These are phyloP conservation scores for Plantago elongata DNA, from an alignment of 257 asterid genomes.

Conservation along the genomic window DNA sequence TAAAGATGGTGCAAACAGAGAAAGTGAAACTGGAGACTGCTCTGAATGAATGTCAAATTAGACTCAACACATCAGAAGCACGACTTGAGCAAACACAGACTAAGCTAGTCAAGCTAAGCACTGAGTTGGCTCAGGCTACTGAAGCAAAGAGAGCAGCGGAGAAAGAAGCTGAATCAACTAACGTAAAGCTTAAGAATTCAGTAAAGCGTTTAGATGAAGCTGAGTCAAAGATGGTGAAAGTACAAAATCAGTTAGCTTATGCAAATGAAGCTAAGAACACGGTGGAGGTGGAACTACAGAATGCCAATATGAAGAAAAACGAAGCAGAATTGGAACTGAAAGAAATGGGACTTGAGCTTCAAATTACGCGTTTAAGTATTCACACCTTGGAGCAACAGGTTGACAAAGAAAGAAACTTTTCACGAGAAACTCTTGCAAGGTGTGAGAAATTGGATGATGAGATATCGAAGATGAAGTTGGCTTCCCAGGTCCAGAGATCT, in stretches of 20 bases:
- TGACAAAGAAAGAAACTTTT: slow-evolving; percentile 33
- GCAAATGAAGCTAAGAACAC: slow-evolving; percentile 33
- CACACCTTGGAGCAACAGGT: slow-evolving; percentile 37
- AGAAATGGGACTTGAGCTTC: slow-evolving; percentile 35
- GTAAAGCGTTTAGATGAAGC: slow-evolving; percentile 44
- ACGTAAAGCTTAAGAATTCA: slow-evolving; percentile 35
- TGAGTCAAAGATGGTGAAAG: slow-evolving; percentile 29
- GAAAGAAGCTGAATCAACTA: slow-evolving; percentile 36
- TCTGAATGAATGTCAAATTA: slow-evolving; percentile 35
- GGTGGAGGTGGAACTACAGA: slow-evolving; percentile 36
- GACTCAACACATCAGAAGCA: slow-evolving; percentile 43
- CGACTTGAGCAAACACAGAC: slow-evolving; percentile 42
- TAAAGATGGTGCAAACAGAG: slow-evolving; percentile 47
- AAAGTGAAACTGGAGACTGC: slow-evolving; percentile 41
- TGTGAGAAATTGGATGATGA: slow-evolving; percentile 40
- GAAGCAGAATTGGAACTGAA: slow-evolving; percentile 43
- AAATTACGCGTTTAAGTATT: slow-evolving; percentile 36
- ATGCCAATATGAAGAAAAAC: slow-evolving; percentile 34
- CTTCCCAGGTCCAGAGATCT: slow-evolving; percentile 41
- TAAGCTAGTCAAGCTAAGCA: slow-evolving; percentile 35
- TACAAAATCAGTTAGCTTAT: slow-evolving; percentile 37
- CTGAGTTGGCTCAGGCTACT: slow-evolving; percentile 39
- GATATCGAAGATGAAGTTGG: slow-evolving; percentile 40
- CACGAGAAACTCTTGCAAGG: slow-evolving; percentile 49
- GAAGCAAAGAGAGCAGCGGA: slow-evolving; percentile 44